Base-by-base conservation (phyloP, 2,329 filamentous ascomycete genomes). In the Tolypocladium paradoxum region DNA sequence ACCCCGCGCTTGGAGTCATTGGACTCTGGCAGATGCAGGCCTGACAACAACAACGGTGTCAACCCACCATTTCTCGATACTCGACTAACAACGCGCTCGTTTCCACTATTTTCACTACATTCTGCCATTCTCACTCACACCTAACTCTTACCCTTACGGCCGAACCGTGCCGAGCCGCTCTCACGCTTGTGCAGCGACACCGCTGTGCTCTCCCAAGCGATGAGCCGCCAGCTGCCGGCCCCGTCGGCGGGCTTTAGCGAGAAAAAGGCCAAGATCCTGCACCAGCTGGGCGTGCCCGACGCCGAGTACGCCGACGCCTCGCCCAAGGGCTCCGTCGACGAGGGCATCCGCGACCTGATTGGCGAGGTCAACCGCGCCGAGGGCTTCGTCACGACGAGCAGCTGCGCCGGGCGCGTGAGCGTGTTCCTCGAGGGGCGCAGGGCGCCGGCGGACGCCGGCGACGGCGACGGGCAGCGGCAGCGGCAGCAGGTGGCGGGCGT, bases 311-410 rank as follows among this genome's bases (percentile, higher is more conserved):
- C 82, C 40, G 92, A 96, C 69, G 78, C 86, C 8, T 95, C 89
- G 1, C 91, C 92, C 3, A 96, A 96, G 72, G 92, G 91, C 18
- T 87, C 84, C 0, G 80, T 97, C 22, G 92, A 97, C 67, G 80
- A 74, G 48, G 86, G 83, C 1, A 90, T 97, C 59, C 79, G 85
- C 48, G 77, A 84, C 24, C 74, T 96, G 52, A 90, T 97, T 56
- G 76, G 78, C 50, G 82, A 87, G 59, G 85, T 97, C 66, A 97
- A 97, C 68, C 67, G 62, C 1, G 65, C 85, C 6, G 78, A 84
- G 1, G 90, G 88, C 1, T 79, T 91, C 40, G 90, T 95, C 35
- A 96, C 92, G 2, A 96, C 91, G 3, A 96, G 90, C 70, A 96
- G 90, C 68, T 97, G 92, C 67, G 88, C 90, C 2, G 92, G 92